Percentiles rank a stretch among this genome's conserved stretches.
Conservation (phyloP, 306 rosid genomes). For the Pueraria montana region DNA sequence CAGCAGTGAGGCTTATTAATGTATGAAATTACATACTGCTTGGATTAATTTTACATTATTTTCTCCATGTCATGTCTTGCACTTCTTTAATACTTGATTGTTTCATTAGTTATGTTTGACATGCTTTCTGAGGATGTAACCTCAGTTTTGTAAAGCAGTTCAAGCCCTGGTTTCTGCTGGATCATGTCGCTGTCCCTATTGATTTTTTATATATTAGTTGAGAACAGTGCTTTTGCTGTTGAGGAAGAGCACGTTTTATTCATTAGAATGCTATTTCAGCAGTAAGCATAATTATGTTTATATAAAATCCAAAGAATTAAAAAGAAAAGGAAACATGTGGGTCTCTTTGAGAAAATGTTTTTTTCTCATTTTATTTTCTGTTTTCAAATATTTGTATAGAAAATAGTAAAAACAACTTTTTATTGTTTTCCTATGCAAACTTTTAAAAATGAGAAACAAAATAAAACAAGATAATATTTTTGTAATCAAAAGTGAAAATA, state of each 20-base stretch:
- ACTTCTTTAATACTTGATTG: not conserved
- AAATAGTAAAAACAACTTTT: not conserved
- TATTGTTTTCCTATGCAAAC: not conserved
- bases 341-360: not conserved
- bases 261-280: not conserved
- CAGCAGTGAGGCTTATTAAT: slow-evolving; percentile 83
- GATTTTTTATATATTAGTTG: slow-evolving; percentile 4
- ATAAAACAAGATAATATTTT: not conserved
- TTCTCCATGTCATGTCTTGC: slow-evolving; percentile 34
- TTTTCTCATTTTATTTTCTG: not conserved
- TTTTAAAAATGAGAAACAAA: not conserved
- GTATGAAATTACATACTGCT: slow-evolving; percentile 61
- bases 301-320: not conserved
- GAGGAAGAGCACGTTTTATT: not conserved
- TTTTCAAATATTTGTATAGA: not conserved
- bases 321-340: not conserved
- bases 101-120: slow-evolving; percentile 19
- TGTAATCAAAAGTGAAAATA: not conserved
- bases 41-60: slow-evolving; percentile 25
- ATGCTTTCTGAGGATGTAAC: not conserved
- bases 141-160: no score
- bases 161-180: no score
- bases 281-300: not conserved
- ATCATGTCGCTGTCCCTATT: not conserved
- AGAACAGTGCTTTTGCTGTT: slow-evolving; percentile 12